Percentiles rank a stretch among this genome's conserved stretches.
Conservation (phyloP, 2,329 filamentous ascomycete genomes). For the Karstenula rhodostoma region DNA sequence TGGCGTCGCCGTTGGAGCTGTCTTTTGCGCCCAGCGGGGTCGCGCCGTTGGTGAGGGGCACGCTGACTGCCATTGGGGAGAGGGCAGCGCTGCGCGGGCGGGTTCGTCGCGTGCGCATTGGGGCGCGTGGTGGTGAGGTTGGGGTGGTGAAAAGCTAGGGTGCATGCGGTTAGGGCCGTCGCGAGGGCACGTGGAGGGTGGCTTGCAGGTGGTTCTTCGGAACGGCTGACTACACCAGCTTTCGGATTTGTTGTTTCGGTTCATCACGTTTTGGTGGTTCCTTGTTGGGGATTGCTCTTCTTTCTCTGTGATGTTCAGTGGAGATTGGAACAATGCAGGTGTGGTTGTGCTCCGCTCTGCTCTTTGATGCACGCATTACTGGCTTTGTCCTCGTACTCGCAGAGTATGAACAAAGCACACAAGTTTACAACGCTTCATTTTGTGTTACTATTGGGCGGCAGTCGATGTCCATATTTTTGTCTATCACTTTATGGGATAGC, state of each 20-base stretch:
- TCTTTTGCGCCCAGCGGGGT: conserved; percentile 8
- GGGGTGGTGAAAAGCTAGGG: not conserved
- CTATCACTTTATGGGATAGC: too few species aligned
- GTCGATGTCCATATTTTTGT: too few species aligned
- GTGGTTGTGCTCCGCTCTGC: not conserved
- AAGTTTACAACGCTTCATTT: too few species aligned
- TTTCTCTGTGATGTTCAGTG: not conserved
- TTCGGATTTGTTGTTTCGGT: too few species aligned
- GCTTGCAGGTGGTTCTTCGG: too few species aligned
- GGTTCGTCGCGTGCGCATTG: conserved; percentile 14
- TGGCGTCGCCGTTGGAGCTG: conserved; percentile 2
- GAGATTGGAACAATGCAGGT: not conserved
- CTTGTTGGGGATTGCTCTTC: too few species aligned
- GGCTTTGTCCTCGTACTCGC: too few species aligned
- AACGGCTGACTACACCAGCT: too few species aligned
- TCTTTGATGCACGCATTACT: too few species aligned
- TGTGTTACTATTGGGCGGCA: too few species aligned
- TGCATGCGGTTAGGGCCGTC: conserved; percentile 6
- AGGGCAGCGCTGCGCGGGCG: not conserved
- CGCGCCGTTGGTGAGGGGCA: conserved; percentile 28
- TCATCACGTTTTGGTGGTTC: too few species aligned
- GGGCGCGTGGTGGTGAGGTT: not conserved
- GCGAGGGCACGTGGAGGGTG: conserved; percentile 7
- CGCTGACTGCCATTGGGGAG: conserved; percentile 34
- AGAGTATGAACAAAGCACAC: too few species aligned